Evolutionary conservation across 805 yeast genomes (phyloP), one percentile per base, ranked within the genome.

Genomic region (Myxozyma mucilagina): DNA sequence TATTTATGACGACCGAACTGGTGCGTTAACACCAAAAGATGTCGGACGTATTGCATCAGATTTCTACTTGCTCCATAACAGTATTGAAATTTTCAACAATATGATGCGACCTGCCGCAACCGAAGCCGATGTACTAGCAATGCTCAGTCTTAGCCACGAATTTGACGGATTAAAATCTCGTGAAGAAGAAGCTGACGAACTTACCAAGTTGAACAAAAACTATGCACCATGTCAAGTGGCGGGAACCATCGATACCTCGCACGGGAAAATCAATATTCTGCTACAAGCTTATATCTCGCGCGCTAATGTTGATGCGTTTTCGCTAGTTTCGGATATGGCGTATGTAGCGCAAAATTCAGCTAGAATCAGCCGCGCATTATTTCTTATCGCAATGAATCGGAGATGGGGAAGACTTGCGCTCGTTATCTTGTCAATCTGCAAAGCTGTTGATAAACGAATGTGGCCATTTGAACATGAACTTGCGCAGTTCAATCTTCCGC

Each of bases 261-360:
- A 84, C 62, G 94, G 93, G 16, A 94, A 94, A 72, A 87, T 97
- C 0, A 92, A 93, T 68, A 82, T 91, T 48, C 79, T 96, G 47
- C 75, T 94, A 18, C 99, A 94, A 73, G 86, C 97, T 0, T 96
- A 81, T 72, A 87, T 94, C 35, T 90, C 97, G 0, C 84, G 86
- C 59, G 84, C 90, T 0, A 68, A 73, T 10, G 82, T 92, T 41
- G 83, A 81, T 60, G 97, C 90, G 60, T 85, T 97, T 3, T 87
- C 99, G 0, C 77, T 94, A 60, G 78, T 83, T 1, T 90, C 97
- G 0, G 99, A 94, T 73, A 80, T 89, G 52, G 88, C 90, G 64
- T 94, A 94, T 72, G 96, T 94, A 59, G 97, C 98, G 1, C 99
- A 94, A 70, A 94, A 94, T 70, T 83, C 97, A 3, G 90, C 93